Conservation (phyloP, 1,284 basidiomycete species). For the Fistulinella staudtii region DNA sequence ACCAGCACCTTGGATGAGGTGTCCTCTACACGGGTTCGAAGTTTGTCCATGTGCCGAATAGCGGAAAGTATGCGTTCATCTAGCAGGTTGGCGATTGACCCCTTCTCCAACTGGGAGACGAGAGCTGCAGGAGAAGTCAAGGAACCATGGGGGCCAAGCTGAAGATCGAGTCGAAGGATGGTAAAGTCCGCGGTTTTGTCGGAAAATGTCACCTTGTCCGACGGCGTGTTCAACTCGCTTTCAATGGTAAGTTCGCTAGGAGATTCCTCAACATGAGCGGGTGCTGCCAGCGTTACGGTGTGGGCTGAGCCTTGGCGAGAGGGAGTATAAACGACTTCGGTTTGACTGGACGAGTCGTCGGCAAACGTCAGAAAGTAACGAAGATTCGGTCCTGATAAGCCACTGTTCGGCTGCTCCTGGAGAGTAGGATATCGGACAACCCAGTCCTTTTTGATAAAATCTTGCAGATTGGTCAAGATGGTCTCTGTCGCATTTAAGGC, state of each 20-base stretch:
- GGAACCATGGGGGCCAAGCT: conserved; percentile 75
- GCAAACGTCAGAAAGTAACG: conserved; percentile 77
- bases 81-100: conserved; percentile 88
- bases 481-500: conserved; percentile 71
- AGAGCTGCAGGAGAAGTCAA: conserved; percentile 72
- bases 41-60: conserved; percentile 78
- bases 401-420: conserved; percentile 19
- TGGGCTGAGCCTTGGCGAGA: conserved; percentile 48
- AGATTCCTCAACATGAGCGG: conserved; percentile 42
- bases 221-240: conserved; percentile 31
- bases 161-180: conserved; percentile 89
- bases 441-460: conserved; percentile 86
- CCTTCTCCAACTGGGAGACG: conserved; percentile 88
- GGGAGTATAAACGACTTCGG: conserved; percentile 61
- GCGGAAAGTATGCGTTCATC: conserved; percentile 83
- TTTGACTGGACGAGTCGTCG: conserved; percentile 68
- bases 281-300: conserved; percentile 54
- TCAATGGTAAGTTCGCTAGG: conserved; percentile 35
- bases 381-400: conserved; percentile 30
- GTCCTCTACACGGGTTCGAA: conserved; percentile 85
- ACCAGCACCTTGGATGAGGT: conserved; percentile 95
- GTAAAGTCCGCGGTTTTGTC: conserved; percentile 61
- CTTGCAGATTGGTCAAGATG: conserved; percentile 69
- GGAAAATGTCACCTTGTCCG: conserved; percentile 42
- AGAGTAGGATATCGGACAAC: conserved; percentile 83